Evolutionary conservation across 345 rosid genomes (phyloP).

Genomic region (Syzygium aqueum): DNA sequence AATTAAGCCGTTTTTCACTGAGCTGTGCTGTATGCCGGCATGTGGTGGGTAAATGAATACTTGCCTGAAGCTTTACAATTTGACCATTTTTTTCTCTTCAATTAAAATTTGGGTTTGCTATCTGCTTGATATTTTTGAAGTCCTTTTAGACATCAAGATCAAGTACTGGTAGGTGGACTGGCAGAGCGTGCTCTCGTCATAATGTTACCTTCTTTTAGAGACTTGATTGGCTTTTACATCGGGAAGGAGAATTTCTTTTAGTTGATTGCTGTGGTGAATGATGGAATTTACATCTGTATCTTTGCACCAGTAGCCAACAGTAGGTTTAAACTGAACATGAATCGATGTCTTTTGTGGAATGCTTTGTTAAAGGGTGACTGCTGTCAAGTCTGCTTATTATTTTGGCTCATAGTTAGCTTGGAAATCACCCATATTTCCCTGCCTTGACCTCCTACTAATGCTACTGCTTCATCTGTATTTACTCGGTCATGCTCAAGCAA

Average conservation of each 20-base stretch:
- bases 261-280: background rate
- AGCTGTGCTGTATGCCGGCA: background rate
- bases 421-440: background rate
- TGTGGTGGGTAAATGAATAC: background rate
- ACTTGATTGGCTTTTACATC: background rate
- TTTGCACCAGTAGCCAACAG: background rate
- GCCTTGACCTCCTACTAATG: background rate
- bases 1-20: background rate
- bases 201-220: background rate
- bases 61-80: background rate
- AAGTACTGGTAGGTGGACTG: background rate
- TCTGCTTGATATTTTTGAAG: background rate
- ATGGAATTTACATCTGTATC: background rate
- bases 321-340: background rate
- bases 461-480: background rate
- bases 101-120: background rate
- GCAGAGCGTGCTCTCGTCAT: background rate
- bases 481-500: background rate
- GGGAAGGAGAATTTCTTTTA: background rate
- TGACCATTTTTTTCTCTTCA: background rate
- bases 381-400: background rate
- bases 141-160: background rate
- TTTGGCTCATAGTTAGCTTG: background rate
- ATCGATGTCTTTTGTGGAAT: background rate
- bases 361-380: background rate